A percentile compares a stretch with the other conserved stretches of the same genome.
Conservation (phyloP, 1,139 yeast species). For the Saccharomycopsis crataegensis region DNA sequence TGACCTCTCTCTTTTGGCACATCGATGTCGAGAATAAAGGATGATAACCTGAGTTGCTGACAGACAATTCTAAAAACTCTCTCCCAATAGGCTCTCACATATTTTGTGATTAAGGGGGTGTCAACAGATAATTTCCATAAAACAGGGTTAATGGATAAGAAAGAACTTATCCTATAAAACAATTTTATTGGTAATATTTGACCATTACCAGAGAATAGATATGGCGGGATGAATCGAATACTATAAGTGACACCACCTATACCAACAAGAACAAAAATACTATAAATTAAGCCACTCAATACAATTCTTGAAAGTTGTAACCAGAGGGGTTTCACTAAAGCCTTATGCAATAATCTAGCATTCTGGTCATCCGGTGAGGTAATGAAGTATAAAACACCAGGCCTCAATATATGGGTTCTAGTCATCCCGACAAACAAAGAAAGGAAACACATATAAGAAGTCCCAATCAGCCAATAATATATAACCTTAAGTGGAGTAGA, state of each 20-base stretch:
- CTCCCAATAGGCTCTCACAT: constrained; percentile 52
- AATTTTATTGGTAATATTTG: constrained; percentile 25
- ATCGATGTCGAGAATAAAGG: constrained; percentile 67
- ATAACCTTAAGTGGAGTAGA: constrained; percentile 16
- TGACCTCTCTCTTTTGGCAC: constrained; percentile 71
- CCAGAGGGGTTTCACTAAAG: constrained; percentile 65
- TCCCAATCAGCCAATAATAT: constrained; percentile 70
- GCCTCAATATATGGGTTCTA: constrained; percentile 63
- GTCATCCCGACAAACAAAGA: constrained; percentile 85
- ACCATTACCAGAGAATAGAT: constrained; percentile 17
- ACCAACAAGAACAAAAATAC: constrained; percentile 63
- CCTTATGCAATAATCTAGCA: constrained; percentile 82
- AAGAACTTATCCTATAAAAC: constrained; percentile 22
- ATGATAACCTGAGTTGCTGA: constrained; percentile 59
- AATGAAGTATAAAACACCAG: constrained; percentile 86
- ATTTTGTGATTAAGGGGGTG: constrained; percentile 26
- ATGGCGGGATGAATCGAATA: constrained; percentile 36
- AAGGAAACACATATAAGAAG: constrained; percentile 78
- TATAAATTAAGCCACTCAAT: constrained; percentile 71
- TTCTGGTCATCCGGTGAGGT: constrained; percentile 94
- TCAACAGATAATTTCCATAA: constrained; percentile 21
- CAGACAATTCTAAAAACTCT: constrained; percentile 52
- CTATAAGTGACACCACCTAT: constrained; percentile 62
- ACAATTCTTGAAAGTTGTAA: constrained; percentile 69
- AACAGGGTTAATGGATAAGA: constrained; percentile 5